Conservation (phyloP, 768 basidiomycete genomes). For the Hericium erinaceus region DNA sequence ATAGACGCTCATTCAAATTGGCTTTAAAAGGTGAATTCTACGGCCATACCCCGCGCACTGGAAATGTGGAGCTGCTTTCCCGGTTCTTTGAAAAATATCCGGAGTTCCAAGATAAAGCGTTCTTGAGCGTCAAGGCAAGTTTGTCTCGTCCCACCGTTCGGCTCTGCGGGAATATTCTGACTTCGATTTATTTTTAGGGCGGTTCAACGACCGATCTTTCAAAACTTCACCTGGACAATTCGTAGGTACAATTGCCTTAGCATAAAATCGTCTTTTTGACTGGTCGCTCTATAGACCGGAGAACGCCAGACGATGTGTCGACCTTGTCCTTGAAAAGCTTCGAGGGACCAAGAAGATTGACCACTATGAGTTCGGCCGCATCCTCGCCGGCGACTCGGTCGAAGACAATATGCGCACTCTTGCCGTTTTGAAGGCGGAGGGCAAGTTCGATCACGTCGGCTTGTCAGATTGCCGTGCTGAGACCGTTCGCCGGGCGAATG, state of each 20-base stretch:
- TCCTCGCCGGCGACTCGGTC: slow-evolving; percentile 33
- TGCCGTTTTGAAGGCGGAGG: slow-evolving; percentile 38
- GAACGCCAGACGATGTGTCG: slow-evolving; percentile 6
- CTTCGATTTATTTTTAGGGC: too few species aligned
- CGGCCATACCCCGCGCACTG: slow-evolving; percentile 28
- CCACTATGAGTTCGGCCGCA: slow-evolving; percentile 46
- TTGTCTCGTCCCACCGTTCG: neutral
- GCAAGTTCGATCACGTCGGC: slow-evolving; percentile 52
- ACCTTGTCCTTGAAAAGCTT: slow-evolving; percentile 23
- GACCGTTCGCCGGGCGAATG: slow-evolving; percentile 32
- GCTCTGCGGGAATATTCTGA: neutral
- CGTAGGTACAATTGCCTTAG: too few species aligned
- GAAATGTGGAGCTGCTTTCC: slow-evolving; percentile 39
- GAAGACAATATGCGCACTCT: slow-evolving; percentile 39
- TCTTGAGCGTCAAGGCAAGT: slow-evolving; percentile 39
- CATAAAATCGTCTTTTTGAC: too few species aligned
- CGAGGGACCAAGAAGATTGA: slow-evolving; percentile 51
- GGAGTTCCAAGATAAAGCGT: slow-evolving; percentile 33
- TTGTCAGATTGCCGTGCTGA: slow-evolving; percentile 44
- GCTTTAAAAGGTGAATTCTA: slow-evolving; percentile 44
- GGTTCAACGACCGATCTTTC: too few species aligned
- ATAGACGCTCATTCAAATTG: neutral
- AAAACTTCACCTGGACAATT: too few species aligned
- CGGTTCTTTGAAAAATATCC: slow-evolving; percentile 42
- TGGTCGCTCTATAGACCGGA: slow-evolving; percentile 1